phyloP scores from a whole-genome alignment of 139 green algal genomes.

The Dunaliella sp. region DNA sequence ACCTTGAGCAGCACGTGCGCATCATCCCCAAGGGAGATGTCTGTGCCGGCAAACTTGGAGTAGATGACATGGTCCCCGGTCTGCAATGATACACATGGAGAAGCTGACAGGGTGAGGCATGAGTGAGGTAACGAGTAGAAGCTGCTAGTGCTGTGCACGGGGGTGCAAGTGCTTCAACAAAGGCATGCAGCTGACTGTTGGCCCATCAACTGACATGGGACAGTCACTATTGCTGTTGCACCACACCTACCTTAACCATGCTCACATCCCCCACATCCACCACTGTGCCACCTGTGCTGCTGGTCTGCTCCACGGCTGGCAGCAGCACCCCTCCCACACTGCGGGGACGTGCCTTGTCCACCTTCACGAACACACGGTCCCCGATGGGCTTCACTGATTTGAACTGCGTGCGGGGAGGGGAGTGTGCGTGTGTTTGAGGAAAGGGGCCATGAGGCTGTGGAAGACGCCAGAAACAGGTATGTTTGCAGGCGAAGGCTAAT shows the following conservation, averaged over 20 bases:
- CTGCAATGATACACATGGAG: too few species aligned
- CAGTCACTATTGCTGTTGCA: too few species aligned
- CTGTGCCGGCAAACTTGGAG: conserved; percentile 93
- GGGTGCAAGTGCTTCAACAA: neutral
- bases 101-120: too few species aligned
- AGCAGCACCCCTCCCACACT: conserved; percentile 88
- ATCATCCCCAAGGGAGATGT: conserved; percentile 74
- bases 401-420: conserved; percentile 51
- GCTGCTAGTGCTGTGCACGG: too few species aligned
- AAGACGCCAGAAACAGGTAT: too few species aligned
- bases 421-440: neutral
- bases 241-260: conserved; percentile 51
- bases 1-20: conserved; percentile 91
- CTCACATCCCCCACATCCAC: conserved; percentile 67
- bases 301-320: conserved; percentile 70
- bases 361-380: conserved; percentile 86
- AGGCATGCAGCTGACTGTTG: conserved; percentile 5
- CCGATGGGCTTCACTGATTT: conserved; percentile 82
- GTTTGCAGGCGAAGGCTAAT: too few species aligned
- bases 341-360: conserved; percentile 78
- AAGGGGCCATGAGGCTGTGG: too few species aligned
- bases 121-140: too few species aligned
- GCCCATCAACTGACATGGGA: too few species aligned
- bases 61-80: conserved; percentile 90
- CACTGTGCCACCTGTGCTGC: conserved; percentile 74